Conservation (phyloP, 495 filamentous ascomycete genomes). For the Terfezia boudieri region DNA sequence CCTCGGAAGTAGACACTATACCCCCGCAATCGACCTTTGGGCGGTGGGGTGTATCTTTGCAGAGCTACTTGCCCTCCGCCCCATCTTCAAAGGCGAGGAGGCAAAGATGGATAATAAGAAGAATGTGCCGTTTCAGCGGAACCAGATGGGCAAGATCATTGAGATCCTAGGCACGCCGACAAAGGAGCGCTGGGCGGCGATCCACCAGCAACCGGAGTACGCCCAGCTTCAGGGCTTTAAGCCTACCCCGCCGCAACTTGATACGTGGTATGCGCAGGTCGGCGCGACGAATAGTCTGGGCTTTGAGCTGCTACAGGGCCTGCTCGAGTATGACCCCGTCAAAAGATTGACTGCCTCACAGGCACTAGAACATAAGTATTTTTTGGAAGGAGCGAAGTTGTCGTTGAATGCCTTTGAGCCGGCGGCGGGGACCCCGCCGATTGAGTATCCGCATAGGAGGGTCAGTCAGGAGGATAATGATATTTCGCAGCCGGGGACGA, state of each 20-base stretch:
- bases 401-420: slow-evolving; percentile 47
- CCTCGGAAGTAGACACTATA: slow-evolving; percentile 79
- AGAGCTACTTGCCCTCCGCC: slow-evolving; percentile 69
- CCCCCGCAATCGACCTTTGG: slow-evolving; percentile 91
- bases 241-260: slow-evolving; percentile 30
- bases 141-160: slow-evolving; percentile 97
- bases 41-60: slow-evolving; percentile 96
- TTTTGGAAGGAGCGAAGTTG: slow-evolving; percentile 28
- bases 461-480: slow-evolving; percentile 91
- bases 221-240: slow-evolving; percentile 32
- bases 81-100: slow-evolving; percentile 97
- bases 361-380: slow-evolving; percentile 75
- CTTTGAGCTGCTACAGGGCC: slow-evolving; percentile 51
- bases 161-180: slow-evolving; percentile 81
- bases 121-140: slow-evolving; percentile 87
- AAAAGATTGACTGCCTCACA: slow-evolving; percentile 65
- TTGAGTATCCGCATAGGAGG: slow-evolving; percentile 69
- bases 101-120: slow-evolving; percentile 98
- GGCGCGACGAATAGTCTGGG: slow-evolving; percentile 32
- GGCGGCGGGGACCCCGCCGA: slow-evolving; percentile 33
- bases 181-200: slow-evolving; percentile 70
- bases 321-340: slow-evolving; percentile 85
- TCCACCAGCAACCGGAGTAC: slow-evolving; percentile 65
- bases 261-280: slow-evolving; percentile 37
- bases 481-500: slow-evolving; percentile 76